phyloP scores from a whole-genome alignment of 495 filamentous ascomycete genomes.

The Chaetomium fimeti region DNA sequence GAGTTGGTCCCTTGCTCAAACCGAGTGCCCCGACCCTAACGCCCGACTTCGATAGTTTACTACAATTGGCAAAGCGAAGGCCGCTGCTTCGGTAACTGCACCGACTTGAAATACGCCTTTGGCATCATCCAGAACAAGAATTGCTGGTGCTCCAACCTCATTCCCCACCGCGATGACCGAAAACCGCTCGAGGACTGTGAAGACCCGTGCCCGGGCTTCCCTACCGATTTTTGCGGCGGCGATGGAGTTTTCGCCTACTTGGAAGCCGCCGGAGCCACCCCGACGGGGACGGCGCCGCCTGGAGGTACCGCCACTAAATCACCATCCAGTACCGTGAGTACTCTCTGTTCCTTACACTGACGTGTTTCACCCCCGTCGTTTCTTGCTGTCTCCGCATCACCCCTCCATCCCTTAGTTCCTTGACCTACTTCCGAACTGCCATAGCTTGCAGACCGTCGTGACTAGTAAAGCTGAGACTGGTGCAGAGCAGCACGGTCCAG shows the following conservation, averaged over 20 bases:
- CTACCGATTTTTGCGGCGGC: constrained; percentile 44
- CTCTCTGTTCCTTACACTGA: background rate
- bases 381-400: background rate
- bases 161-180: constrained; percentile 35
- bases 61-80: constrained; percentile 50
- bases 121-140: constrained; percentile 39
- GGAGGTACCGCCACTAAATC: constrained; percentile 6
- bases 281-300: constrained; percentile 34
- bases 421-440: background rate
- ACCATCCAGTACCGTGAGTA: constrained; percentile 27
- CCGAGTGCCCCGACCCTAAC: background rate
- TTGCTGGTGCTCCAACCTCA: constrained; percentile 49
- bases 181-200: constrained; percentile 38
- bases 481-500: constrained; percentile 37
- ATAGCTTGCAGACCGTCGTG: constrained; percentile 17
- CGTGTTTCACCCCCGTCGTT: constrained; percentile 16
- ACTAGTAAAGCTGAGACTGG: constrained; percentile 35
- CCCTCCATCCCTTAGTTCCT: background rate
- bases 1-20: constrained; percentile 20
- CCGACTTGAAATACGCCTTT: constrained; percentile 34
- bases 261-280: constrained; percentile 23
- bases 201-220: constrained; percentile 43
- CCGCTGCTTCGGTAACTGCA: constrained; percentile 44
- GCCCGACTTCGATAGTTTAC: constrained; percentile 29
- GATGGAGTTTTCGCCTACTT: constrained; percentile 45